Evolutionary conservation across 208 protist genomes (phyloP).

Genomic region (Wallacemonas sp.): DNA sequence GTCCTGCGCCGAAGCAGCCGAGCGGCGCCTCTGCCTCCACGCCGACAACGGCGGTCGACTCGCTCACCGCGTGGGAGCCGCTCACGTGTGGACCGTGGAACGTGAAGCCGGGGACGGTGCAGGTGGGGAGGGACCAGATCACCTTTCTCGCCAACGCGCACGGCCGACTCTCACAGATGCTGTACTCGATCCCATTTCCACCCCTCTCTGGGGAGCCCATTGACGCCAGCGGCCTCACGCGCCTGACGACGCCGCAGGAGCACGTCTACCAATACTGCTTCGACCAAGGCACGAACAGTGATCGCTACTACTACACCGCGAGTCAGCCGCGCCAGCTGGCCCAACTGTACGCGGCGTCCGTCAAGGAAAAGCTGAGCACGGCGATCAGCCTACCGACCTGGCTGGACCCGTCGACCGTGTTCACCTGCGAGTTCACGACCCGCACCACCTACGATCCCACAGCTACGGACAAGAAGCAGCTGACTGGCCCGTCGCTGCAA

Average conservation of each 20-base stretch:
- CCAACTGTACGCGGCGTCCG: slow-evolving; percentile 32
- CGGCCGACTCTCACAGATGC: slow-evolving; percentile 35
- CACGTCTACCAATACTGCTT: slow-evolving; percentile 56
- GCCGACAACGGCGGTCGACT: not conserved
- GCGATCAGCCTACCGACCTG: not conserved
- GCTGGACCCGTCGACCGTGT: not conserved
- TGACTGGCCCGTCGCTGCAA: not conserved
- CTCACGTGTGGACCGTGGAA: slow-evolving; percentile 77
- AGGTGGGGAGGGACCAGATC: slow-evolving; percentile 23
- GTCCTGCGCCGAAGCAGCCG: not conserved
- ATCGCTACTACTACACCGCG: slow-evolving; percentile 51
- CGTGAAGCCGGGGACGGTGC: slow-evolving; percentile 30
- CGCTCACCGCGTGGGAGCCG: slow-evolving; percentile 40
- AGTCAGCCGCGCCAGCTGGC: slow-evolving; percentile 39
- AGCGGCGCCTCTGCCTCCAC: not conserved
- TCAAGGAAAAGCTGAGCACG: slow-evolving; percentile 11
- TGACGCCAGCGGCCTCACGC: slow-evolving; percentile 27
- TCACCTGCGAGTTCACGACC: not conserved
- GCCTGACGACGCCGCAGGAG: slow-evolving; percentile 39
- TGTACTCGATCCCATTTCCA: slow-evolving; percentile 57
- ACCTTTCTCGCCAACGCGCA: slow-evolving; percentile 70
- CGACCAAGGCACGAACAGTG: slow-evolving; percentile 13
- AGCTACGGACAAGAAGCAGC: not conserved
- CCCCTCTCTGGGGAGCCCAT: slow-evolving; percentile 5
- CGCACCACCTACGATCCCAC: not conserved